phyloP scores from a whole-genome alignment of 1,139 yeast species.

The Protomyces arabidopsidicola region DNA sequence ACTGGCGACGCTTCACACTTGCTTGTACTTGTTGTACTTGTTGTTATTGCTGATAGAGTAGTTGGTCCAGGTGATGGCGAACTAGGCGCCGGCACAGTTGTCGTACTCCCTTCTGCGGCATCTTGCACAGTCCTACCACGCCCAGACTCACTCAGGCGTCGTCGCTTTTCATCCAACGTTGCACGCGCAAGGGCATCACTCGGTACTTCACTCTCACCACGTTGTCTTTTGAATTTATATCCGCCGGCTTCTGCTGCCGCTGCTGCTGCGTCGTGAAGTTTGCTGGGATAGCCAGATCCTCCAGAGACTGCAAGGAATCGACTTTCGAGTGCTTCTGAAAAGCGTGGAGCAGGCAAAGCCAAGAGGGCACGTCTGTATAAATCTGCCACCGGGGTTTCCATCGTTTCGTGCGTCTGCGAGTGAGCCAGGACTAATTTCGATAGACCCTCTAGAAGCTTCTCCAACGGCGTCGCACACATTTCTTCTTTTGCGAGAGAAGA shows the following conservation, averaged over 20 bases:
- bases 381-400: neutral
- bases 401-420: neutral
- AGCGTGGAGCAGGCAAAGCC: constrained; percentile 11
- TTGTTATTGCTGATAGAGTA: neutral
- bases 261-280: neutral
- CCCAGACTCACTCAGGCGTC: constrained; percentile 22
- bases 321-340: constrained; percentile 18
- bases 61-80: neutral
- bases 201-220: constrained; percentile 26
- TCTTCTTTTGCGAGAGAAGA: constrained; percentile 9
- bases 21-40: neutral
- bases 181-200: constrained; percentile 19
- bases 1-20: neutral
- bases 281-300: neutral
- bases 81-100: neutral
- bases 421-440: neutral
- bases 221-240: constrained; percentile 9
- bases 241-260: neutral
- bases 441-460: neutral
- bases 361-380: constrained; percentile 9
- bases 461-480: neutral
- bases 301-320: constrained; percentile 2
- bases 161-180: constrained; percentile 21
- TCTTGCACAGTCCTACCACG: neutral
- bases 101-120: neutral